phyloP scores from a whole-genome alignment of 2,329 filamentous ascomycete species.

The Purpureocillium takamizusanense region DNA sequence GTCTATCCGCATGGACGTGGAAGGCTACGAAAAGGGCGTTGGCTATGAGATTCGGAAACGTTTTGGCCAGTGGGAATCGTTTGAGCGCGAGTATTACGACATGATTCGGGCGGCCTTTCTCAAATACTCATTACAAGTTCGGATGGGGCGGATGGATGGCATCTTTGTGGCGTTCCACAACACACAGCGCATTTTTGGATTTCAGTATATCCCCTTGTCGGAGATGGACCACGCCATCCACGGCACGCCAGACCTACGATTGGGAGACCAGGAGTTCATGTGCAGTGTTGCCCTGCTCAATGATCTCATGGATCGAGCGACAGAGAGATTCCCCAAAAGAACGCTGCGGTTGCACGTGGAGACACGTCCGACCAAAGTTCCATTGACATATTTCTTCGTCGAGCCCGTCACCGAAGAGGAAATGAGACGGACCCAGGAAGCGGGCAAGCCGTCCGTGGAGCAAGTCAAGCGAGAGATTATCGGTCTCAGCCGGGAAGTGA shows the following conservation, averaged over 20 bases:
- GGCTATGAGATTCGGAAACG: constrained; percentile 79
- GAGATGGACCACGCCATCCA: constrained; percentile 94
- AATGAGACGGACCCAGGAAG: constrained; percentile 65
- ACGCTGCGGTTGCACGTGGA: constrained; percentile 79
- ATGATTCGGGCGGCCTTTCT: constrained; percentile 92
- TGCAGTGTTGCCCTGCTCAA: constrained; percentile 73
- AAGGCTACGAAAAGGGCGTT: constrained; percentile 60
- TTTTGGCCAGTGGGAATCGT: constrained; percentile 79
- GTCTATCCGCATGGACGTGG: constrained; percentile 79
- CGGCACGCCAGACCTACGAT: constrained; percentile 52
- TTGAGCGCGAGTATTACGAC: constrained; percentile 91
- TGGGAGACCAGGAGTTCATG: constrained; percentile 82
- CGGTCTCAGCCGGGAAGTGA: constrained; percentile 31
- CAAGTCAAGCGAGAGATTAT: constrained; percentile 58
- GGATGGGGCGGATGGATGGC: constrained; percentile 97
- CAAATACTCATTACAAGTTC: constrained; percentile 93
- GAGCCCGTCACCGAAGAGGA: constrained; percentile 70
- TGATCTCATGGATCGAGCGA: constrained; percentile 67
- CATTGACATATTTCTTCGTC: constrained; percentile 83
- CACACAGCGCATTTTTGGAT: constrained; percentile 88
- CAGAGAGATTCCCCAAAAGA: constrained; percentile 62
- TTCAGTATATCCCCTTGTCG: constrained; percentile 79
- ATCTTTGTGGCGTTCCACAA: constrained; percentile 98
- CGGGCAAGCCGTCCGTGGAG: constrained; percentile 54
- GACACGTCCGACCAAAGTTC: constrained; percentile 48